Evolutionary conservation across 768 basidiomycete species (phyloP).

Genomic region (Trametes cinnabarina): DNA sequence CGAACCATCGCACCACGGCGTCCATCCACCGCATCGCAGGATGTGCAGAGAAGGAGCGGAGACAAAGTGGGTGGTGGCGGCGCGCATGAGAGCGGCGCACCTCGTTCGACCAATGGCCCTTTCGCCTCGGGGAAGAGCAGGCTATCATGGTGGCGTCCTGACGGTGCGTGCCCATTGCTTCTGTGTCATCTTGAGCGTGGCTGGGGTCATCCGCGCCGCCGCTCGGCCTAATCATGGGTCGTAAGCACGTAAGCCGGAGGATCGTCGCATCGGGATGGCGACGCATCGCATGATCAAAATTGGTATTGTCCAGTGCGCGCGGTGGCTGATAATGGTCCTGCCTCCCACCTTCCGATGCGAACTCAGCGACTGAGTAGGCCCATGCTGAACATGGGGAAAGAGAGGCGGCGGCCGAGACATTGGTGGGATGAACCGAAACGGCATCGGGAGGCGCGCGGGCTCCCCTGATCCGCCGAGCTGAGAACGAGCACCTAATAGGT

Average conservation of each 20-base stretch:
- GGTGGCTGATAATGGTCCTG: not conserved
- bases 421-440: not conserved
- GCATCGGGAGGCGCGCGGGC: not conserved
- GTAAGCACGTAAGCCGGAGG: not conserved
- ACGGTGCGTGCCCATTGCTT: not conserved
- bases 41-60: not conserved
- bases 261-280: slow-evolving; percentile 7
- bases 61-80: slow-evolving; percentile 8
- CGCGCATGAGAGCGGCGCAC: slow-evolving; percentile 4
- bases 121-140: not conserved
- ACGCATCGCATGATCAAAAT: not conserved
- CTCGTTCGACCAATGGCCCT: slow-evolving; percentile 1
- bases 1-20: not conserved
- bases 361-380: not conserved
- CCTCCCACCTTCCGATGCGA: not conserved
- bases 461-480: not conserved
- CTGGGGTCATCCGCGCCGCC: slow-evolving; percentile 3
- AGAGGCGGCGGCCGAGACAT: not conserved
- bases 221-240: slow-evolving; percentile 8
- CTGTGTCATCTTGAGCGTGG: slow-evolving; percentile 2
- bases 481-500: not conserved
- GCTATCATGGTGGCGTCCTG: slow-evolving; percentile 1
- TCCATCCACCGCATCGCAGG: not conserved
- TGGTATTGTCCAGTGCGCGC: not conserved
- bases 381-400: not conserved